Base-by-base conservation (phyloP, 139 green algal genomes). In the Diplosphaera chodatii region DNA sequence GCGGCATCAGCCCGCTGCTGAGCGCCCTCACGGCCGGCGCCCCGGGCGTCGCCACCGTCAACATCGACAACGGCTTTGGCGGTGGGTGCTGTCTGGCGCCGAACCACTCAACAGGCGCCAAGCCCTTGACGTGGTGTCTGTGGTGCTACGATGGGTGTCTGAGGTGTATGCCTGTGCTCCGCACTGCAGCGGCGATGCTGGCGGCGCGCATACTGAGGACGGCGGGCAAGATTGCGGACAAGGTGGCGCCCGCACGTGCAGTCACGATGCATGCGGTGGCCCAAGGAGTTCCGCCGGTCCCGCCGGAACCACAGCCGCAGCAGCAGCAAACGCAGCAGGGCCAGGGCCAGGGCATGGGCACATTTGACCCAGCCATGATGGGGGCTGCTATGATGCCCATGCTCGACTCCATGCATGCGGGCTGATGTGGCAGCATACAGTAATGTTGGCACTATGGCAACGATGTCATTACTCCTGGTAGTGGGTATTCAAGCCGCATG, bases 51-150 rank as follows among this genome's bases (percentile, higher is more conserved):
- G 80, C 79, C 3, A 86, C 94, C 3, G 87, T 91, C 20, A 91
- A 92, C 74, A 92, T 94, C 33, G 91, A 95, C 76, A 87, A 82
- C 41, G 86, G 84, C 13, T 84, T 85, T 77, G 80, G 77, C 28
- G 48, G 48, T 59, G 48, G 16, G 18, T 25, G 48, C 48, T n/a
- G 48, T 5, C 3, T 59, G 48, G 13, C 8, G 48, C 25, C 25
- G 48, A 10, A 48, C 37, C 37, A 6, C 37, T n/a, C n/a, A n/a
- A n/a, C n/a, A n/a, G n/a, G n/a, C n/a, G n/a, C n/a, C n/a, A n/a
- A n/a, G n/a, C n/a, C n/a, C n/a, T n/a, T n/a, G n/a, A n/a, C n/a
- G n/a, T n/a, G n/a, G n/a, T n/a, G n/a, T n/a, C n/a, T n/a, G 27
- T 10, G 3, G 4, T 66, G 25, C 6, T 64, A 27, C 25, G 13